Conservation (phyloP, 441 rosid species). For the Populus trichocarpa region DNA sequence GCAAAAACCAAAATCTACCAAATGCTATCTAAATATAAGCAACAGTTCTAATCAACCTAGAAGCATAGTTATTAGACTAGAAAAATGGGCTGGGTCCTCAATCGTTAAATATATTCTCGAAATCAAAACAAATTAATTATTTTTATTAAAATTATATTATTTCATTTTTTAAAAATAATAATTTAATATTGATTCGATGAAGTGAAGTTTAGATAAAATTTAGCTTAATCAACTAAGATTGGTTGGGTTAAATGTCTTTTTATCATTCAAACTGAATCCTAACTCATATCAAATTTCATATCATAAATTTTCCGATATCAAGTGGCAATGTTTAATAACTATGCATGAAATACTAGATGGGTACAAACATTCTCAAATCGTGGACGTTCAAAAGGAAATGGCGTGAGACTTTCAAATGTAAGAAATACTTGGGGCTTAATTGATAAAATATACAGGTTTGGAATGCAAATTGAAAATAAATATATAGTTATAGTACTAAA, state of each 20-base stretch:
- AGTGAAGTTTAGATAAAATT: too few relatives aligned
- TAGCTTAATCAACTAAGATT: background rate
- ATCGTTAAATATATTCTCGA: background rate
- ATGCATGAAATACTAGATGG: background rate
- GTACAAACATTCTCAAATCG: background rate
- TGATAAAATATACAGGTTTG: background rate
- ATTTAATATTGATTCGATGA: too few relatives aligned
- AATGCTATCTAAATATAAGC: too few relatives aligned
- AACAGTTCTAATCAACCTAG: too few relatives aligned
- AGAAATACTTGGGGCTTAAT: too few relatives aligned
- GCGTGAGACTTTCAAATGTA: background rate
- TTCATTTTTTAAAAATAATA: too few relatives aligned
- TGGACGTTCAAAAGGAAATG: background rate
- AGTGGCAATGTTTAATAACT: background rate
- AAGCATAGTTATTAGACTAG: background rate
- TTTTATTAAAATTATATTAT: too few relatives aligned
- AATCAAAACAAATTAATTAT: too few relatives aligned
- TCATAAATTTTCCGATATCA: background rate
- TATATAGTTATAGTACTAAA: too few relatives aligned
- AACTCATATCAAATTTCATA: too few relatives aligned
- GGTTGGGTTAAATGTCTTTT: background rate
- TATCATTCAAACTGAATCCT: background rate
- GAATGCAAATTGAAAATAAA: background rate
- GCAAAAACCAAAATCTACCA: too few relatives aligned
- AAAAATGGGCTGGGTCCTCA: background rate